phyloP scores from a whole-genome alignment of 257 asterid species.

The Gentiana straminea region DNA sequence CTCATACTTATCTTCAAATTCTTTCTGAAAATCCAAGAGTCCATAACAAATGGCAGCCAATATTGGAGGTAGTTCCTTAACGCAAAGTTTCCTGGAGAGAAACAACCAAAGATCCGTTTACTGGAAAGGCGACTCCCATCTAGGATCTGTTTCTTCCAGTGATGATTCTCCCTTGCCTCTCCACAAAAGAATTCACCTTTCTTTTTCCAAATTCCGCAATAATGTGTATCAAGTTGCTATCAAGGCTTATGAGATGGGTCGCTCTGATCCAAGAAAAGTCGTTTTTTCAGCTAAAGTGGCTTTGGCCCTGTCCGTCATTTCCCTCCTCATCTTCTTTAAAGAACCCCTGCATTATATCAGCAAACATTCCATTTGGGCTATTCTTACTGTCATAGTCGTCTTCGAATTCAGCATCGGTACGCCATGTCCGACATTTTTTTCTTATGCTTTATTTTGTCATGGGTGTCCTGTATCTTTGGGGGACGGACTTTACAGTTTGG shows the following conservation, averaged over 20 bases:
- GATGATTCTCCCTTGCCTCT: neutral
- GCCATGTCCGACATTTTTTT: neutral
- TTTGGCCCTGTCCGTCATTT: conserved; percentile 29
- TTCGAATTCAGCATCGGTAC: conserved; percentile 92
- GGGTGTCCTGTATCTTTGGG: no score
- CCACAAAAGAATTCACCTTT: conserved; percentile 1
- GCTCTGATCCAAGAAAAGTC: conserved; percentile 37
- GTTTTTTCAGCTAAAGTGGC: conserved; percentile 41
- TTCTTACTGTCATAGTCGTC: conserved; percentile 70
- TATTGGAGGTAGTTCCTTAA: conserved; percentile 33
- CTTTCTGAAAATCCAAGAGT: neutral
- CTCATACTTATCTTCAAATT: neutral
- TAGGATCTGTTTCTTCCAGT: conserved; percentile 15
- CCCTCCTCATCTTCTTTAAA: conserved; percentile 38
- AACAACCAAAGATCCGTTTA: conserved; percentile 44
- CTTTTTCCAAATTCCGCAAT: conserved; percentile 5
- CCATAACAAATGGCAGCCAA: conserved; percentile 33
- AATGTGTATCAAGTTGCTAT: conserved; percentile 4
- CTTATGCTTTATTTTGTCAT: neutral
- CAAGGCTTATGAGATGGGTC: conserved; percentile 30
- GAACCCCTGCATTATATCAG: conserved; percentile 31
- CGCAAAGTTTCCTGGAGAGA: conserved; percentile 55
- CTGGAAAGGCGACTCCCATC: conserved; percentile 34
- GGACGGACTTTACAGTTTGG: no score
- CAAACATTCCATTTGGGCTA: conserved; percentile 34